Evolutionary conservation across 768 basidiomycete genomes (phyloP).

Genomic region (Mycena chlorophos): DNA sequence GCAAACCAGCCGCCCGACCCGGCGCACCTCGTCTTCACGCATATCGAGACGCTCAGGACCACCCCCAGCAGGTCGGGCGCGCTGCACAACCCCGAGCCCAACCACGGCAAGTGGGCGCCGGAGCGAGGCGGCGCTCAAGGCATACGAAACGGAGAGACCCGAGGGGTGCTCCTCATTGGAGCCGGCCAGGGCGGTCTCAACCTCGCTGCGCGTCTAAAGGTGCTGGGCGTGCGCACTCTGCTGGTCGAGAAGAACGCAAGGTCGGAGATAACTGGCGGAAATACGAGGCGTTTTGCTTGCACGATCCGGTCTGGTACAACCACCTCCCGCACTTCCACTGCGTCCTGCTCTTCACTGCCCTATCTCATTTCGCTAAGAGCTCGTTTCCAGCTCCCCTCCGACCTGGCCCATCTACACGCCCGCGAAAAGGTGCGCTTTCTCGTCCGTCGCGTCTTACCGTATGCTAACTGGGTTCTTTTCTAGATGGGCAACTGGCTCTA

Average conservation of each 20-base stretch:
- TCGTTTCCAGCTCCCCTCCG: constrained; percentile 36
- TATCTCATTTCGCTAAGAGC: background rate
- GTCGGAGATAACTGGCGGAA: constrained; percentile 69
- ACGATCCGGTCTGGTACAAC: constrained; percentile 62
- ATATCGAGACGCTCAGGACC: constrained; percentile 50
- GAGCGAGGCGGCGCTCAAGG: constrained; percentile 34
- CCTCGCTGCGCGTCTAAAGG: constrained; percentile 58
- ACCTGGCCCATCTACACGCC: constrained; percentile 48
- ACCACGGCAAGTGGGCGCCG: constrained; percentile 14
- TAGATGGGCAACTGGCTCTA: constrained; percentile 49
- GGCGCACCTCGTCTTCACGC: constrained; percentile 52
- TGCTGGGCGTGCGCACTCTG: constrained; percentile 47
- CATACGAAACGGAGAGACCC: constrained; percentile 46
- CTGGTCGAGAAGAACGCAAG: constrained; percentile 62
- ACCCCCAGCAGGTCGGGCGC: constrained; percentile 37
- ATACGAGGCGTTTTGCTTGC: constrained; percentile 66
- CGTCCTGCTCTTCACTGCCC: constrained; percentile 4
- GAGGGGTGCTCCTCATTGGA: constrained; percentile 52
- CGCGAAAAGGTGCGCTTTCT: constrained; percentile 54
- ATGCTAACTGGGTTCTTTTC: background rate
- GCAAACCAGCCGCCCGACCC: constrained; percentile 50
- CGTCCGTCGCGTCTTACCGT: background rate
- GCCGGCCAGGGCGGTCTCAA: constrained; percentile 57
- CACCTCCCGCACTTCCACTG: constrained; percentile 48
- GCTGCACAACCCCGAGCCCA: constrained; percentile 11